Base-by-base conservation (phyloP, 1,284 basidiomycete genomes). In the Ceratobasidium sp. region DNA sequence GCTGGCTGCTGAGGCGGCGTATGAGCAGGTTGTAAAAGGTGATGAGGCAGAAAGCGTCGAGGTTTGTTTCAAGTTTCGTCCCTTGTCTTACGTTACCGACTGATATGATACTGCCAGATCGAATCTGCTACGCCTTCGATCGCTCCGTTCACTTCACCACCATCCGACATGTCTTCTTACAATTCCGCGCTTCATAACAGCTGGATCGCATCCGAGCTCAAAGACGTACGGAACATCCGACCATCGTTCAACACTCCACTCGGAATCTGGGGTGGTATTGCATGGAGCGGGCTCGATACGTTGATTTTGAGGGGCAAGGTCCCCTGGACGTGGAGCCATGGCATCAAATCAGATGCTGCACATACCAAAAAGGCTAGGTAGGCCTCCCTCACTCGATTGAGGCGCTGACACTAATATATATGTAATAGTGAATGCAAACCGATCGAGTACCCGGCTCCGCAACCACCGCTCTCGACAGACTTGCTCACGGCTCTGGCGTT, bases 391-490 rank as follows among this genome's bases (percentile, higher is more conserved):
- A 34, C 9, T 48, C 41, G 41, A 34, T 21, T 41, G 5, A 48
- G 18, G 26, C 3, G 6, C 16, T 5, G 30, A 28, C n/a, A 30
- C 23, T 52, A 32, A 69, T 59, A 12, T 3, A 14, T 9, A 39
- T 18, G 32, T 12, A 61, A n/a, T 74, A 84, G 84, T 73, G 83
- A 89, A 75, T 92, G 87, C 81, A 85, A 88, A 79, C 92, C 93
- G 0, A 98, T 98, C 79, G 87, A 90, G 3, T 99, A 99, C 82
- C 97, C 97, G 1, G 83, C 89, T 14, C 95, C 93, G 55, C 91
- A 98, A 79, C 89, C 96, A 9, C 93, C 96, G 43, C 84, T 99
- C 18, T 96, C 94, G 6, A 98, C 97, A 48, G 97, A 99, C 80
- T 86, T 99, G 76, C 85, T 99, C 78, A 98, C 95, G 0, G 93